phyloP scores from a whole-genome alignment of 495 filamentous ascomycete genomes.

The Xylaria palmicola region DNA sequence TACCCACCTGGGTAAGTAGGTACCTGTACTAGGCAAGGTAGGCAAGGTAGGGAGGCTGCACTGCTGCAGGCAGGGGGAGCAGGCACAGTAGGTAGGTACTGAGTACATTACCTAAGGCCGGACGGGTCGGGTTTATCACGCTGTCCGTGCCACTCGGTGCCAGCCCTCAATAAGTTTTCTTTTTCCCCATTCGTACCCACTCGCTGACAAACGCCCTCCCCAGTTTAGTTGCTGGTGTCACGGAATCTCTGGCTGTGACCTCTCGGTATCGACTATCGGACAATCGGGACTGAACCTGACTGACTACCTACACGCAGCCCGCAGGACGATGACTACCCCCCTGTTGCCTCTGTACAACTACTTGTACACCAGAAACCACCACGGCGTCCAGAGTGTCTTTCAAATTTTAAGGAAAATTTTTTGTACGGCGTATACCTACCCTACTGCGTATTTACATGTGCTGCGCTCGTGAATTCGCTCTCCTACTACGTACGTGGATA shows the following conservation, averaged over 20 bases:
- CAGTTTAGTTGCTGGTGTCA: constrained; percentile 7
- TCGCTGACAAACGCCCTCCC: background rate
- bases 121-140: too few relatives aligned
- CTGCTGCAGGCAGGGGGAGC: too few relatives aligned
- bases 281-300: constrained; percentile 3
- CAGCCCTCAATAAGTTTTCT: background rate
- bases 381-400: background rate
- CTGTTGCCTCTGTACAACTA: constrained; percentile 7
- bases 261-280: background rate
- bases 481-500: background rate
- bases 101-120: constrained; percentile 10
- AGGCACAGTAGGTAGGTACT: too few relatives aligned
- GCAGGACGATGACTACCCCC: background rate
- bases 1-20: background rate
- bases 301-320: constrained; percentile 8
- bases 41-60: too few relatives aligned
- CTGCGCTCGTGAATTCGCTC: background rate
- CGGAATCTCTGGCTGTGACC: background rate
- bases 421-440: too few relatives aligned
- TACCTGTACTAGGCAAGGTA: too few relatives aligned
- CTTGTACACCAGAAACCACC: too few relatives aligned
- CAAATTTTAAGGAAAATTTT: too few relatives aligned
- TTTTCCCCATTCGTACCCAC: constrained; percentile 4
- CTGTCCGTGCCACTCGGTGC: constrained; percentile 4
- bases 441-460: background rate